Conservation (phyloP, 2,329 filamentous ascomycete genomes). For the Triangularia setosa region DNA sequence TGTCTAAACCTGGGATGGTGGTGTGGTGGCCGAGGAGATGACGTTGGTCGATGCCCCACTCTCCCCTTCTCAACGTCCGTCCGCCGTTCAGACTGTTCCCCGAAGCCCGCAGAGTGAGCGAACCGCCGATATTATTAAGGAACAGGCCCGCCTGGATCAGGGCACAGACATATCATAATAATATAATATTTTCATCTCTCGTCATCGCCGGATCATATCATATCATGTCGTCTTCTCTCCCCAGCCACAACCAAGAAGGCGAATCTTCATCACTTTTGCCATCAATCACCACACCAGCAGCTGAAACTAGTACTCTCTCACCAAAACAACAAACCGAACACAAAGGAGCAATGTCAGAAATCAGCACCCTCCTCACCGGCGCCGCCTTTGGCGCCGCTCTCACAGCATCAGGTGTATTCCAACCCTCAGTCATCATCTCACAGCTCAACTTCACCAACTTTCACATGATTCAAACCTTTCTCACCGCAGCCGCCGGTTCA, state of each 20-base stretch:
- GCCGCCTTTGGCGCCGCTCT: conserved; percentile 60
- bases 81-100: not conserved
- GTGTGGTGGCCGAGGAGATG: not conserved
- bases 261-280: not conserved
- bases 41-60: not conserved
- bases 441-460: conserved; percentile 60
- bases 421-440: conserved; percentile 54
- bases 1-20: too few species aligned
- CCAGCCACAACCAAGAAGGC: not conserved
- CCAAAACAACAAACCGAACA: not conserved
- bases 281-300: not conserved
- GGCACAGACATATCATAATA: not conserved
- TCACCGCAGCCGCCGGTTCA: conserved; percentile 59
- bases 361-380: conserved; percentile 39
- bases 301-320: not conserved
- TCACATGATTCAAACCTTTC: conserved; percentile 63
- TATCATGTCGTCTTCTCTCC: not conserved
- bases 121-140: not conserved
- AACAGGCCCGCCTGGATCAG: not conserved
- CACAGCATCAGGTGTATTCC: conserved; percentile 56
- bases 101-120: not conserved
- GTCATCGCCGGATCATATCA: not conserved
- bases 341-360: conserved; percentile 3
- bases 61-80: not conserved
- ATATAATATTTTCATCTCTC: not conserved